Conservation (phyloP, 345 rosid genomes). For the Noccaea caerulescens region DNA sequence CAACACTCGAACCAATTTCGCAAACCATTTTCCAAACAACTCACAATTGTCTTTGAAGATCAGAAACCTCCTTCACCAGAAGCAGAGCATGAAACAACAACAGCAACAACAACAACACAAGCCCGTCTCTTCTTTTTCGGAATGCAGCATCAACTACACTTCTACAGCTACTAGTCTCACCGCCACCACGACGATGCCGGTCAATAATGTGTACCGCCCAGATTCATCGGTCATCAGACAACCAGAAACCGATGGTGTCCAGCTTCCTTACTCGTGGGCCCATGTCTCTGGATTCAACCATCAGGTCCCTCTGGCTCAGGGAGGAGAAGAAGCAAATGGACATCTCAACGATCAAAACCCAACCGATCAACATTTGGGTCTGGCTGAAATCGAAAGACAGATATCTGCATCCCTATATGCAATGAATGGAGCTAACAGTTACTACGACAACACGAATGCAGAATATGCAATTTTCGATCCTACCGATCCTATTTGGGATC, state of each 20-base stretch:
- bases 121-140: constrained; percentile 16
- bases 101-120: constrained; percentile 35
- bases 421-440: constrained; percentile 60
- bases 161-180: constrained; percentile 14
- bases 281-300: constrained; percentile 46
- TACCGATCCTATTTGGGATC: constrained; percentile 66
- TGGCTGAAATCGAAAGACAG: constrained; percentile 65
- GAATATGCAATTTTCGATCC: constrained; percentile 48
- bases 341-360: constrained; percentile 30
- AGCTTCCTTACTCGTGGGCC: constrained; percentile 53
- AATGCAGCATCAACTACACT: constrained; percentile 29
- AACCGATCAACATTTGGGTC: constrained; percentile 31
- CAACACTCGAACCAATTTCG: constrained; percentile 81
- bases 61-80: constrained; percentile 74
- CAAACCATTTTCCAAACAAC: constrained; percentile 51
- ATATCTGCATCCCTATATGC: constrained; percentile 69
- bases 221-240: constrained; percentile 48
- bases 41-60: constrained; percentile 74
- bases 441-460: constrained; percentile 44
- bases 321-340: constrained; percentile 34
- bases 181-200: constrained; percentile 12
- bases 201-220: constrained; percentile 59
- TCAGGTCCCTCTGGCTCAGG: constrained; percentile 48
- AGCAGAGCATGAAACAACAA: constrained; percentile 53
- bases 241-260: constrained; percentile 27